Percentiles rank a stretch among this genome's conserved stretches.
phyloP scores from a whole-genome alignment of 1,139 yeast genomes.

The Protomyces gravidus region DNA sequence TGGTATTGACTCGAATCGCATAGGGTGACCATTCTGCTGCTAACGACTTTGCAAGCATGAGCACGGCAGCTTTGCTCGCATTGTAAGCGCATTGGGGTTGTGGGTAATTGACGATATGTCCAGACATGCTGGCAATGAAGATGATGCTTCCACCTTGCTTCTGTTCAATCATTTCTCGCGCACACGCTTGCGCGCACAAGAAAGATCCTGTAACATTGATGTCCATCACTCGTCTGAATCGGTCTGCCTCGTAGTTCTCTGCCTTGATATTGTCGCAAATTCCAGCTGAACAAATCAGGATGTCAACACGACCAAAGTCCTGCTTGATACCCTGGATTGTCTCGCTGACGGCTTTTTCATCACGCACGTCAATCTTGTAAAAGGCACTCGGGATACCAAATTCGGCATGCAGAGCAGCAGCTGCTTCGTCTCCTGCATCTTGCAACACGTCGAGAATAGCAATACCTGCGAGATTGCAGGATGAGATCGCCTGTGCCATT shows the following conservation, averaged over 20 bases:
- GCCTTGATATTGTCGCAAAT: slow-evolving; percentile 38
- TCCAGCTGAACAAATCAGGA: slow-evolving; percentile 66
- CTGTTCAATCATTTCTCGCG: slow-evolving; percentile 64
- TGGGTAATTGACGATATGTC: slow-evolving; percentile 81
- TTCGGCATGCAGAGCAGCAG: slow-evolving; percentile 21
- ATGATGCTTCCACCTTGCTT: slow-evolving; percentile 66
- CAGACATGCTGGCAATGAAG: slow-evolving; percentile 88
- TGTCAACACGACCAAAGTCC: slow-evolving; percentile 55
- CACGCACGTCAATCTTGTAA: slow-evolving; percentile 28
- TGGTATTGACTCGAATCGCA: slow-evolving; percentile 66
- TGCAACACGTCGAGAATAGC: slow-evolving; percentile 36
- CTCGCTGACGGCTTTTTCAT: slow-evolving; percentile 28
- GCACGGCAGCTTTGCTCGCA: slow-evolving; percentile 27
- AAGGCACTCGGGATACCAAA: slow-evolving; percentile 20
- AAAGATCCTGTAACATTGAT: slow-evolving; percentile 72
- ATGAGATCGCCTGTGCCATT: slow-evolving; percentile 80
- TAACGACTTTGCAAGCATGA: slow-evolving; percentile 59
- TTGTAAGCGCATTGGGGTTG: slow-evolving; percentile 68
- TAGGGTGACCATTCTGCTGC: slow-evolving; percentile 86
- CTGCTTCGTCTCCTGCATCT: slow-evolving; percentile 27
- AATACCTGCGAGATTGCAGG: slow-evolving; percentile 74
- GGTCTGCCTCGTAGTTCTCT: slow-evolving; percentile 67
- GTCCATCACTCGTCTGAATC: slow-evolving; percentile 66
- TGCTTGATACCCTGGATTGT: slow-evolving; percentile 22
- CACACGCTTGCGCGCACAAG: slow-evolving; percentile 68